These are phyloP conservation scores for Salvia miltiorrhiza DNA, from an alignment of 257 asterid genomes.

Conservation along the genomic window DNA sequence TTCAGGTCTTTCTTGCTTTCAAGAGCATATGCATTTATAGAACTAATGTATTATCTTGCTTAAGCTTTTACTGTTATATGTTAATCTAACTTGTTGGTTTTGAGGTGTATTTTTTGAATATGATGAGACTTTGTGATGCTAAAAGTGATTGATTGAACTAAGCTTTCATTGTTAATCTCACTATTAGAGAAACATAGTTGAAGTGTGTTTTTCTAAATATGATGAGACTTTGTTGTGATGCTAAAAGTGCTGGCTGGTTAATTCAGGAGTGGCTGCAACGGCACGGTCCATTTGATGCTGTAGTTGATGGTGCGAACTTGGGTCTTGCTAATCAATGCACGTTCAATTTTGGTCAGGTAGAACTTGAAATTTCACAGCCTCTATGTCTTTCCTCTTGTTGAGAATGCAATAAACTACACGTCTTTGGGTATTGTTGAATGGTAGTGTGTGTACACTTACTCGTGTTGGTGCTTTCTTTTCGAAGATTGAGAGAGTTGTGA, in stretches of 20 bases:
- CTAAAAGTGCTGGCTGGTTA: constrained; percentile 15
- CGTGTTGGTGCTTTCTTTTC: constrained; percentile 5
- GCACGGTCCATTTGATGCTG: constrained; percentile 94
- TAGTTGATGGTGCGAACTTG: constrained; percentile 79
- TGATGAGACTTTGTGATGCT: constrained; percentile 16
- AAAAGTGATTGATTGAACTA: too few species aligned
- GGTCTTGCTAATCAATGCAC: constrained; percentile 51
- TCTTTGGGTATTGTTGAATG: constrained; percentile 2
- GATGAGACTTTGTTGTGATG: too few species aligned
- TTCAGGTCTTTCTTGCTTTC: constrained; percentile 49
- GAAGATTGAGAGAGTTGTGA: constrained; percentile 63
- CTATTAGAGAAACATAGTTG: too few species aligned
- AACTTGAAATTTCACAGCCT: neutral
- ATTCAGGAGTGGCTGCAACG: constrained; percentile 82
- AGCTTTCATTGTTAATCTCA: too few species aligned
- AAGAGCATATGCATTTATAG: neutral
- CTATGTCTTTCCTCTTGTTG: neutral
- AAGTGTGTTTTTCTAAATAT: too few species aligned
- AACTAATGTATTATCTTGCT: neutral
- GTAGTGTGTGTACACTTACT: constrained; percentile 10
- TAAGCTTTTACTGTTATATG: neutral
- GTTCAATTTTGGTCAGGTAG: constrained; percentile 65
- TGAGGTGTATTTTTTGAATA: neutral
- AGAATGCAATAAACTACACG: neutral
- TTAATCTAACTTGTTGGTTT: neutral